Conservation (phyloP, 768 basidiomycete species). For the Asterophora lycoperdoides region DNA sequence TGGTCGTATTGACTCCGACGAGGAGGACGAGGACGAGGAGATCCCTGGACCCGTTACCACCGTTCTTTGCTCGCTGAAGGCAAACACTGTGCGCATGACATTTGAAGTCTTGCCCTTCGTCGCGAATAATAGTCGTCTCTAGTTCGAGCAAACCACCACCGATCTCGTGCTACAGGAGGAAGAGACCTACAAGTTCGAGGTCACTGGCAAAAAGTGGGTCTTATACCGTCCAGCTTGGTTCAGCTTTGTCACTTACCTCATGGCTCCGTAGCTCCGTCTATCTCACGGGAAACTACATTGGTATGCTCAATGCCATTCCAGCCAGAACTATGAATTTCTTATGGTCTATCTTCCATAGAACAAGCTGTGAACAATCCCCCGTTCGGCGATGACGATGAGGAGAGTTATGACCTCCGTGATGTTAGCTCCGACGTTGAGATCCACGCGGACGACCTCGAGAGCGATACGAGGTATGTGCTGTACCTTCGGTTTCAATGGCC, state of each 20-base stretch:
- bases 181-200: slow-evolving; percentile 62
- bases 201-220: slow-evolving; percentile 77
- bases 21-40: slow-evolving; percentile 42
- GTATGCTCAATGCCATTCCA: slow-evolving; percentile 33
- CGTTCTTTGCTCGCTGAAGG: slow-evolving; percentile 74
- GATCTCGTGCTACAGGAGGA: slow-evolving; percentile 69
- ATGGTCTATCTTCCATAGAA: slow-evolving; percentile 32
- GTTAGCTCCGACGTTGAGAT: slow-evolving; percentile 84
- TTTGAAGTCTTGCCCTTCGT: background rate
- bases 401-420: slow-evolving; percentile 60
- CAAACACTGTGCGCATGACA: slow-evolving; percentile 59
- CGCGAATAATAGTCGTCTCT: slow-evolving; percentile 2
- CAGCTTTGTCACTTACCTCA: background rate
- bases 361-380: slow-evolving; percentile 50
- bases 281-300: slow-evolving; percentile 82
- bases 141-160: slow-evolving; percentile 76
- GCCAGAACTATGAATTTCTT: background rate
- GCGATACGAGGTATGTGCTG: slow-evolving; percentile 46
- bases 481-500: background rate
- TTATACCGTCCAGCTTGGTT: background rate
- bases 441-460: slow-evolving; percentile 55
- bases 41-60: slow-evolving; percentile 36
- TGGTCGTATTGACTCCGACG: slow-evolving; percentile 34
- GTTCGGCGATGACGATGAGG: slow-evolving; percentile 37
- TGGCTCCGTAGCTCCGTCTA: slow-evolving; percentile 52